Base-by-base conservation (phyloP, 1,284 basidiomycete species). In the Mycena sp. region DNA sequence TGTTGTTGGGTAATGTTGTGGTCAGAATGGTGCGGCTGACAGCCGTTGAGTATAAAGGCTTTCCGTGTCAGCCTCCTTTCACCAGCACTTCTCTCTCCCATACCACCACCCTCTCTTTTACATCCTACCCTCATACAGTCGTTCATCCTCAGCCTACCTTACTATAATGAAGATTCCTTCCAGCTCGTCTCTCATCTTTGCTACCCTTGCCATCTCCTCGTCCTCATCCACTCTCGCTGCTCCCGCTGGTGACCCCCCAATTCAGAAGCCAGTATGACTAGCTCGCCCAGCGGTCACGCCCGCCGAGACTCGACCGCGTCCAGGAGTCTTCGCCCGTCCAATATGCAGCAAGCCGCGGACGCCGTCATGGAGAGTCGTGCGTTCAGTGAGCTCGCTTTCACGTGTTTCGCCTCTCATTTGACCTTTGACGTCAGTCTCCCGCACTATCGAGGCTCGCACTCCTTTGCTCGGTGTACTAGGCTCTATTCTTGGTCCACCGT, bases 151-250 rank as follows among this genome's bases (percentile, higher is more conserved):
- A 61, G 49, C 26, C 57, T 64, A 66, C 44, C 57, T 48, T 56
- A 75, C 67, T 48, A 35, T 35, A 7, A 83, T 83, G 82, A 81
- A 78, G 70, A 69, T 84, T 53, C 70, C 81, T 40, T 70, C 82
- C 38, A 81, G 80, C 70, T 79, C 81, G 25, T 83, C 82, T 37
- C 56, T 83, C 55, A 64, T 84, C 63, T 69, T 83, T 40, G 79
- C 81, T 35, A 76, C 80, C 25, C 73, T 83, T 61, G 82, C 81
- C 50, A 72, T 83, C 56, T 83, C 82, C 32, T 80, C 81, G 17
- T 83, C 82, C 17, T 79, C 80, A 19, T 71, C 78, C 38, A 75
- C 71, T 63, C 73, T 83, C 62, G 80, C 81, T 57, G 78, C 80
- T 43, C 82, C 82, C 44, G 67, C 79, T 41, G 71, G 71, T 61